These are phyloP conservation scores for Mortierella polycephala DNA, from an alignment of 371 early-diverging fungal genomes.

Conservation along the genomic window DNA sequence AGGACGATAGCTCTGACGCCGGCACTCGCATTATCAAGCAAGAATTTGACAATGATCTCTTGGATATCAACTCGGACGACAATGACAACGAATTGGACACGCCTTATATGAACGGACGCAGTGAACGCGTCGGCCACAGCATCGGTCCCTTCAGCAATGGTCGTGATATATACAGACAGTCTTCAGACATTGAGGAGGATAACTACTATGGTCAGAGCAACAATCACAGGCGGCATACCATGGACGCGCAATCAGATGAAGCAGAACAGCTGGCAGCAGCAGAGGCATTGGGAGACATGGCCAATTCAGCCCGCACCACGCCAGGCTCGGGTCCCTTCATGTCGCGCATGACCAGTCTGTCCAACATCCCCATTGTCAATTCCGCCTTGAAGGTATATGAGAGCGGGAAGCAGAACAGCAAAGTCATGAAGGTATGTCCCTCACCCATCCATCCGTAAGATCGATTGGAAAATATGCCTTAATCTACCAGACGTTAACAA, in stretches of 20 bases:
- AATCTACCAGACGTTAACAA: not conserved
- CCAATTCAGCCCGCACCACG: conserved; percentile 42
- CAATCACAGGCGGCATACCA: conserved; percentile 14
- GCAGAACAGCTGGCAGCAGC: conserved; percentile 71
- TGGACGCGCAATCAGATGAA: conserved; percentile 52
- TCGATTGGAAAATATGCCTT: not conserved
- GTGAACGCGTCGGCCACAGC: not conserved
- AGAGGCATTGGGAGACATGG: conserved; percentile 73
- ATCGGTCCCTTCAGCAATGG: conserved; percentile 3
- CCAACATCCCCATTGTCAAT: conserved; percentile 84
- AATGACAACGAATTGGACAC: conserved; percentile 11
- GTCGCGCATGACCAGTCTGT: conserved; percentile 77
- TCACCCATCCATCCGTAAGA: not conserved
- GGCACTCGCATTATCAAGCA: conserved; percentile 22
- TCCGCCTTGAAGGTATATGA: conserved; percentile 82
- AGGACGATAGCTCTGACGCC: conserved; percentile 25
- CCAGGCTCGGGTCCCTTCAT: conserved; percentile 16
- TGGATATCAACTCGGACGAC: conserved; percentile 24
- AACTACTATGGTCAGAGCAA: conserved; percentile 10
- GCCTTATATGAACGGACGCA: conserved; percentile 5
- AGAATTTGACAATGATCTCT: conserved; percentile 31
- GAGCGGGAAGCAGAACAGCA: conserved; percentile 75
- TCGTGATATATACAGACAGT: conserved; percentile 5
- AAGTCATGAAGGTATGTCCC: conserved; percentile 69
- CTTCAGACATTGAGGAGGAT: conserved; percentile 24